These are phyloP conservation scores for Microbotryum scabiosae DNA, from an alignment of 1,284 basidiomycete species.

Conservation along the genomic window DNA sequence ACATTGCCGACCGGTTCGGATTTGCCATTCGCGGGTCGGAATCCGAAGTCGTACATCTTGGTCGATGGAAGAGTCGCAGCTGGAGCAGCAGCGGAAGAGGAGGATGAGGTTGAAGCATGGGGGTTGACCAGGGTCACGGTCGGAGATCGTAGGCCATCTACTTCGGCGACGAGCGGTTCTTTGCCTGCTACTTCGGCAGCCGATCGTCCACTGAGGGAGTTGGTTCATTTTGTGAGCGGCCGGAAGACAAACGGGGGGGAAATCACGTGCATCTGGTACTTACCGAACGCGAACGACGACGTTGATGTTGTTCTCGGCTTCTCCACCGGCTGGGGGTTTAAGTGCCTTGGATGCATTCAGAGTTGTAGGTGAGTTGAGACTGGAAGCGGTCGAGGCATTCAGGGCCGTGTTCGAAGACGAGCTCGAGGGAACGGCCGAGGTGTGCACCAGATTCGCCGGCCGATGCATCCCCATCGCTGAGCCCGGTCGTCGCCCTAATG, in stretches of 20 bases:
- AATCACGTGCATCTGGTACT: conserved; percentile 18
- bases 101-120: conserved; percentile 36
- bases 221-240: neutral
- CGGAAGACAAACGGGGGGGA: neutral
- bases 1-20: conserved; percentile 46
- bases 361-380: too few relatives aligned
- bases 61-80: conserved; percentile 53
- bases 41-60: conserved; percentile 74
- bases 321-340: too few relatives aligned
- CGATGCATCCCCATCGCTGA: too few relatives aligned
- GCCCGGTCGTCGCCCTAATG: too few relatives aligned
- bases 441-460: too few relatives aligned
- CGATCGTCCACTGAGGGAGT: conserved; percentile 55
- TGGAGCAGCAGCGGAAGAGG: conserved; percentile 50
- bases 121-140: conserved; percentile 22
- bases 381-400: too few relatives aligned
- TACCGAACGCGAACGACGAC: conserved; percentile 82
- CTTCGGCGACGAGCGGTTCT: conserved; percentile 66
- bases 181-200: conserved; percentile 60
- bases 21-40: conserved; percentile 40
- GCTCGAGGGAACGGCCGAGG: too few relatives aligned
- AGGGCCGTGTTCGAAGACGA: too few relatives aligned
- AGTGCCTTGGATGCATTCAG: too few relatives aligned
- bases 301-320: conserved; percentile 56
- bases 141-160: conserved; percentile 13